Evolutionary conservation across 805 yeast species (phyloP).

Genomic region (Barnettozyma populi): DNA sequence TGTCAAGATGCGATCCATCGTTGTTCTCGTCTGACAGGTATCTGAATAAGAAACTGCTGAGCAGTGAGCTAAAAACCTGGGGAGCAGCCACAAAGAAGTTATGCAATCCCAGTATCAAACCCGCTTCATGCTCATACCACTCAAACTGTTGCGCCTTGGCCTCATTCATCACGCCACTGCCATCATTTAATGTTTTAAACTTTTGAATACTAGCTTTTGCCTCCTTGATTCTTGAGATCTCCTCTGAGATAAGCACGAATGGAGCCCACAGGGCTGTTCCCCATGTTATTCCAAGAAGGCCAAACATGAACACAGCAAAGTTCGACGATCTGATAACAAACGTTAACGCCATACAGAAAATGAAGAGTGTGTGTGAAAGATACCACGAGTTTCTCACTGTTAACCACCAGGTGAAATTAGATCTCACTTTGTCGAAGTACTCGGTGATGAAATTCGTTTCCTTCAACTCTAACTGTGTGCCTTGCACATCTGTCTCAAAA

Average conservation of each 20-base stretch:
- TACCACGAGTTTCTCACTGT: constrained; percentile 45
- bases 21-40: constrained; percentile 25
- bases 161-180: constrained; percentile 7
- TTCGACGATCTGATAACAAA: constrained; percentile 37
- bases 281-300: constrained; percentile 56
- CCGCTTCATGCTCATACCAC: constrained; percentile 47
- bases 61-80: constrained; percentile 46
- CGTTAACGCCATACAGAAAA: constrained; percentile 41
- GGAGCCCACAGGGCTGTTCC: constrained; percentile 66
- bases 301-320: constrained; percentile 44
- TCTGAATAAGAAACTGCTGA: constrained; percentile 42
- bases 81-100: constrained; percentile 56
- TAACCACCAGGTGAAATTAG: constrained; percentile 15
- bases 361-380: constrained; percentile 44
- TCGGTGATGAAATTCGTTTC: constrained; percentile 3
- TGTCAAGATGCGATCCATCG: constrained; percentile 30
- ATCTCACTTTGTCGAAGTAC: constrained; percentile 11
- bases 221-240: constrained; percentile 46
- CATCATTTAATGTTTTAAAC: constrained; percentile 1
- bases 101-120: constrained; percentile 51
- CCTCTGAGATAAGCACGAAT: constrained; percentile 55
- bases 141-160: constrained; percentile 29
- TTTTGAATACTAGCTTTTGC: constrained; percentile 31
- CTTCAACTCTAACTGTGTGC: constrained; percentile 10
- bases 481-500: constrained; percentile 14